These are phyloP conservation scores for Diplocarpon mali DNA, from an alignment of 2,329 filamentous ascomycete species.

Conservation along the genomic window DNA sequence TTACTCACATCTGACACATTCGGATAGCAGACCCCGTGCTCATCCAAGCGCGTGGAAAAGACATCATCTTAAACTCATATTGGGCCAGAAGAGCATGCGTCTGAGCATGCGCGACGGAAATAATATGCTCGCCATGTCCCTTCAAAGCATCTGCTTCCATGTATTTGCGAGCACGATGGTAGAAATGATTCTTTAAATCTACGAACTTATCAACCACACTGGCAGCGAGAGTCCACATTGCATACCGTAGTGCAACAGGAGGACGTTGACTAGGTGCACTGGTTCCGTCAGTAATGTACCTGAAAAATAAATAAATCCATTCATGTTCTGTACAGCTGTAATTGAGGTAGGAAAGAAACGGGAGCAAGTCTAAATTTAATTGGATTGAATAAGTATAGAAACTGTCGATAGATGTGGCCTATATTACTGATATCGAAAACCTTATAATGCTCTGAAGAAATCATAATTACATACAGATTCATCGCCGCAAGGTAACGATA, in stretches of 20 bases:
- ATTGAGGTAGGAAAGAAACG: too few relatives aligned
- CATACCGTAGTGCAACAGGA: slow-evolving; percentile 80
- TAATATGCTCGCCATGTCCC: slow-evolving; percentile 80
- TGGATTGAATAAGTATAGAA: too few relatives aligned
- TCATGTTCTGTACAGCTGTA: too few relatives aligned
- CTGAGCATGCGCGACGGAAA: slow-evolving; percentile 78
- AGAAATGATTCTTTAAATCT: slow-evolving; percentile 76
- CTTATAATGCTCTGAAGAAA: not conserved
- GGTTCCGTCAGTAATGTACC: not conserved
- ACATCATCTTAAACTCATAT: slow-evolving; percentile 97
- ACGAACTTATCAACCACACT: slow-evolving; percentile 73
- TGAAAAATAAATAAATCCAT: not conserved
- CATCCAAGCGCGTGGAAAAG: slow-evolving; percentile 91
- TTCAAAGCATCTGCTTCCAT: slow-evolving; percentile 82
- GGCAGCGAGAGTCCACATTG: slow-evolving; percentile 92
- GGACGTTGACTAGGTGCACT: slow-evolving; percentile 75
- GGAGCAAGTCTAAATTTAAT: too few relatives aligned
- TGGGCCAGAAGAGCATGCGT: slow-evolving; percentile 67
- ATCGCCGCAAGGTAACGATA: slow-evolving; percentile 80
- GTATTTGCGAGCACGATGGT: slow-evolving; percentile 81
- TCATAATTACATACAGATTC: slow-evolving; percentile 48
- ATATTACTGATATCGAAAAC: too few relatives aligned
- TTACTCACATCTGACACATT: slow-evolving; percentile 66
- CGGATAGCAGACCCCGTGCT: slow-evolving; percentile 75
- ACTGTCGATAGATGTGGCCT: too few relatives aligned